These are phyloP conservation scores for Aphanomyces invadans DNA, from an alignment of 352 stramenopile species.

Conservation along the genomic window DNA sequence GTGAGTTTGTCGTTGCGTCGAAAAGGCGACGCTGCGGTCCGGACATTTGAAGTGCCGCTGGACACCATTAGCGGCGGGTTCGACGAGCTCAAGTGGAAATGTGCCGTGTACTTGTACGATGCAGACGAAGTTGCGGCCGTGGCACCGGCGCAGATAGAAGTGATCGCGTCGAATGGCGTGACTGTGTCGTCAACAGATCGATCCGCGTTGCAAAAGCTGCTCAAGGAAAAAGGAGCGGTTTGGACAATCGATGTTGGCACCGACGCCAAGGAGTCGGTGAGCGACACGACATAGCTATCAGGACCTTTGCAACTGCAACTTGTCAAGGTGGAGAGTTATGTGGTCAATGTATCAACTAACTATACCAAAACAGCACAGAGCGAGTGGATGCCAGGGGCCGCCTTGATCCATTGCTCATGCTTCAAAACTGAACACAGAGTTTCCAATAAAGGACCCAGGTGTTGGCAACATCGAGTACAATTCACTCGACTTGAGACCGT, in stretches of 20 bases:
- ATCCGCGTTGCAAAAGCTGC: conserved; percentile 62
- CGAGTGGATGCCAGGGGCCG: too few relatives aligned
- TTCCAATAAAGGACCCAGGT: conserved; percentile 16
- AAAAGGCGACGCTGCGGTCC: conserved; percentile 61
- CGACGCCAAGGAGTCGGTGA: conserved; percentile 39
- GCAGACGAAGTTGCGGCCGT: conserved; percentile 70
- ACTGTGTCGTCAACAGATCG: conserved; percentile 45
- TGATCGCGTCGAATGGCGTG: conserved; percentile 60
- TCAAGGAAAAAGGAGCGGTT: conserved; percentile 55
- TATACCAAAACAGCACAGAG: too few relatives aligned
- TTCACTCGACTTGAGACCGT: conserved; percentile 17
- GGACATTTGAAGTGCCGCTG: conserved; percentile 71
- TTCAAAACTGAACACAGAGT: conserved; percentile 19
- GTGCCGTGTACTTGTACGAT: conserved; percentile 74
- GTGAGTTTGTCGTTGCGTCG: conserved; percentile 52
- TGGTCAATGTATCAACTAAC: too few relatives aligned
- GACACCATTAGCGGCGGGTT: conserved; percentile 74
- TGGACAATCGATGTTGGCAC: conserved; percentile 80
- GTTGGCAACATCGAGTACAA: conserved; percentile 17
- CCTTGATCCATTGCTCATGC: background rate
- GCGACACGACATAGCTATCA: too few relatives aligned
- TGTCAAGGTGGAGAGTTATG: too few relatives aligned
- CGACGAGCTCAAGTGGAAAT: conserved; percentile 84
- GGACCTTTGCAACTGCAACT: too few relatives aligned
- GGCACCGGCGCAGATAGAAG: conserved; percentile 71